Percentiles rank a stretch among this genome's conserved stretches.
Conservation (phyloP, 164 flowering plant species). For the Stephania yunnanensis region DNA sequence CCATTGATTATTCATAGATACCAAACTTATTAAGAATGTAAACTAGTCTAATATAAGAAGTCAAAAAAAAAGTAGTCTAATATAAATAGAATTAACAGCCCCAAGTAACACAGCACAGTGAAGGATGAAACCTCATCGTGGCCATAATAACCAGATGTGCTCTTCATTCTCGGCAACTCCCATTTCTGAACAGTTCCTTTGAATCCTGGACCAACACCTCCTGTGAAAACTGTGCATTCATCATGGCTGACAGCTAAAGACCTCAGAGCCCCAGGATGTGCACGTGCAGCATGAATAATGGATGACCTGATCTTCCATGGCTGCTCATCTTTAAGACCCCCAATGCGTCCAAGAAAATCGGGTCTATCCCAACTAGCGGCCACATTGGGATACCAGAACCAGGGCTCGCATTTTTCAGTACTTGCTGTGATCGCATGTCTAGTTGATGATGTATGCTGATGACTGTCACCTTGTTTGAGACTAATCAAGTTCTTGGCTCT, state of each 20-base stretch:
- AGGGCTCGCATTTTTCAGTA: constrained; percentile 54
- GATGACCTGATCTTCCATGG: constrained; percentile 95
- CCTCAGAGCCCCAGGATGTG: constrained; percentile 84
- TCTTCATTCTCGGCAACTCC: constrained; percentile 68
- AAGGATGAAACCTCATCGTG: constrained; percentile 83
- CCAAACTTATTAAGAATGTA: neutral
- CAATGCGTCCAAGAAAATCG: constrained; percentile 65
- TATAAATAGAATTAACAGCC: neutral
- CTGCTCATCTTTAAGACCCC: constrained; percentile 73
- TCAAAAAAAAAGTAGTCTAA: neutral
- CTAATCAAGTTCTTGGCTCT: constrained; percentile 42
- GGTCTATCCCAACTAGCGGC: constrained; percentile 78
- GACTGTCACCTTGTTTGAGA: constrained; percentile 29
- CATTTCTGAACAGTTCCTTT: constrained; percentile 93
- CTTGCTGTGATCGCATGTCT: constrained; percentile 24
- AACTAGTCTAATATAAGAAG: too few species aligned
- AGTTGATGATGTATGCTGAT: constrained; percentile 29
- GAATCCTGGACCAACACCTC: constrained; percentile 92
- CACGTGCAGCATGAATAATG: constrained; percentile 69
- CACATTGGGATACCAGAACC: constrained; percentile 90
- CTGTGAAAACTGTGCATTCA: constrained; percentile 77
- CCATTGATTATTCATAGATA: neutral
- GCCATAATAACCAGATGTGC: constrained; percentile 79
- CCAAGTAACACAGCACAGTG: neutral
- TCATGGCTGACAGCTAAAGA: constrained; percentile 69